A percentile compares a stretch with the other conserved stretches of the same genome.
Conservation (phyloP, 2,329 filamentous ascomycete species). For the Bisporella sp. region DNA sequence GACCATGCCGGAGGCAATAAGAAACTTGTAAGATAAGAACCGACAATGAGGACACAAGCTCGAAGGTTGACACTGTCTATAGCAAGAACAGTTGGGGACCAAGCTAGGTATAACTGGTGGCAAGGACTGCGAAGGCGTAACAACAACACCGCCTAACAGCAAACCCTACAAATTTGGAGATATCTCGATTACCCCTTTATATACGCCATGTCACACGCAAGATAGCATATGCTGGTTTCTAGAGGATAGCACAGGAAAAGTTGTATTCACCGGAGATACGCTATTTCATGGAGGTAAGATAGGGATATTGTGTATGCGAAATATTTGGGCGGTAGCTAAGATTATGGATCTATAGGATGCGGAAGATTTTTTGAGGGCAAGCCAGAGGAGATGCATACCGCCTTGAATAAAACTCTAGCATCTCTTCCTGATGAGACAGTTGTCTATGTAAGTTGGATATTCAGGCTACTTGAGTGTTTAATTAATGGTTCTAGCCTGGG, state of each 20-base stretch:
- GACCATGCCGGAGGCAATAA: slow-evolving; percentile 92
- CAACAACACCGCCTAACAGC: slow-evolving; percentile 66
- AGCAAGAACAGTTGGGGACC: neutral
- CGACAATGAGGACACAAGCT: neutral
- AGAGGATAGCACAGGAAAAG: slow-evolving; percentile 70
- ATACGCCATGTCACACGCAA: slow-evolving; percentile 96
- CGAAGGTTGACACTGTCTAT: neutral
- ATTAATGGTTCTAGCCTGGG: slow-evolving; percentile 55
- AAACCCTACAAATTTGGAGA: slow-evolving; percentile 76
- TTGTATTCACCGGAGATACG: slow-evolving; percentile 93
- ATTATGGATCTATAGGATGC: slow-evolving; percentile 52
- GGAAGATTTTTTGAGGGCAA: slow-evolving; percentile 94
- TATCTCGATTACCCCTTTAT: slow-evolving; percentile 78
- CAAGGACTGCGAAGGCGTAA: slow-evolving; percentile 76
- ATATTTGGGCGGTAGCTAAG: too few species aligned
- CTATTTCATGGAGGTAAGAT: slow-evolving; percentile 78
- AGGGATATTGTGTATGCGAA: too few species aligned
- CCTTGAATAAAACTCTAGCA: slow-evolving; percentile 79
- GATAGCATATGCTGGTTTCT: slow-evolving; percentile 96
- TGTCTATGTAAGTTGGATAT: slow-evolving; percentile 63
- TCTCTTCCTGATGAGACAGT: slow-evolving; percentile 81
- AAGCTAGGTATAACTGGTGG: slow-evolving; percentile 73
- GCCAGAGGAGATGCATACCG: slow-evolving; percentile 84
- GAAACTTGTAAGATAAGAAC: slow-evolving; percentile 55
- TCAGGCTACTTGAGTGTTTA: neutral